Base-by-base conservation (phyloP, 208 protist genomes). In the Wallacemonas sp. region DNA sequence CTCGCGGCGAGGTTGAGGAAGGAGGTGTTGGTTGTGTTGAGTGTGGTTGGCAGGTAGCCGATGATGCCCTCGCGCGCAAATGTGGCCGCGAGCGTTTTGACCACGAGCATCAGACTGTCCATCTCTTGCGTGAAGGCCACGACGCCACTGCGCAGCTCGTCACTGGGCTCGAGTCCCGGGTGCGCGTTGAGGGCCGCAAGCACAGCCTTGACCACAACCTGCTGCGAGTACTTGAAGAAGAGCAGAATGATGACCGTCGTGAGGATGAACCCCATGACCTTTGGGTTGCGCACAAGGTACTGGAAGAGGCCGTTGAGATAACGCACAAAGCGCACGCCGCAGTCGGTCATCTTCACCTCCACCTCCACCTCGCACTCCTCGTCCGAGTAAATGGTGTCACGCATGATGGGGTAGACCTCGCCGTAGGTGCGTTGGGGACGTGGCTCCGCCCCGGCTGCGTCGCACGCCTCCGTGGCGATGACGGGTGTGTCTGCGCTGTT, bases 141-240 rank as follows among this genome's bases (percentile, higher is more conserved):
- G 38, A 82, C 75, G 55, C 68, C 67, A 61, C 78, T 85, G 39
- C 61, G 69, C 2, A 88, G 54, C 4, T 46, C 70, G 33, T 84
- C 78, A 24, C 72, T 80, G 2, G 74, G 74, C 61, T 85, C 78
- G 19, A 88, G 67, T 1, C 78, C 81, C 0, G 78, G 75, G 56
- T 85, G 81, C n/a, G 72, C 68, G 1, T 52, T 39, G 44, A 86
- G 72, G 16, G 80, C 76, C 1, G 69, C 63, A 46, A 75, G 77
- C 27, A 82, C 80, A 9, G 74, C 61, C 61, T 69, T 70, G 17
- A 82, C 66, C 0, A 82, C 80, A 16, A 82, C 62, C 44, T 86
- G 72, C 63, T 86, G 80, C 4, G 80, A 65, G 68, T 83, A 86
- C 47, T 83, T 86, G 64, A 83, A 82, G 61, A 86, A 86, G n/a